phyloP scores from a whole-genome alignment of 306 rosid genomes.

The Rubus parviflorus region DNA sequence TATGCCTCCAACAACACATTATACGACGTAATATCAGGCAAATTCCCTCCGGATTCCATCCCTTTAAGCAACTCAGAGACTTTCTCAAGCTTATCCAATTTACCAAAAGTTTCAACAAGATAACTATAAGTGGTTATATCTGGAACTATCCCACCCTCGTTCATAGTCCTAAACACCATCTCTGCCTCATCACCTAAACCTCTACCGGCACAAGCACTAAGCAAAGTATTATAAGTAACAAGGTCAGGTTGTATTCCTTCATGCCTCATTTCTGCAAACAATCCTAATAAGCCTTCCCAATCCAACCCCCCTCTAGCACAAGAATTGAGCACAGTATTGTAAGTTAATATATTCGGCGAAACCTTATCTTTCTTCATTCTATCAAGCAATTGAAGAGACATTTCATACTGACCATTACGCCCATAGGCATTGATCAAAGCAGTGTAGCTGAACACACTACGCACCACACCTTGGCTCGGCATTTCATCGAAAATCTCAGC shows the following conservation, averaged over 20 bases:
- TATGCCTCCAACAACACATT: conserved; percentile 82
- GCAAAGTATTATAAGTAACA: conserved; percentile 83
- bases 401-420: conserved; percentile 70
- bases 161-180: conserved; percentile 93
- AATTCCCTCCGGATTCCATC: conserved; percentile 85
- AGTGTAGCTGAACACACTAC: conserved; percentile 81
- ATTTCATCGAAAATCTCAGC: conserved; percentile 90
- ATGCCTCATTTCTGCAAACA: conserved; percentile 97
- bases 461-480: conserved; percentile 72
- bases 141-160: conserved; percentile 86
- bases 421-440: conserved; percentile 94
- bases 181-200: conserved; percentile 88
- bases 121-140: conserved; percentile 71
- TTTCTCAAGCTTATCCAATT: conserved; percentile 64
- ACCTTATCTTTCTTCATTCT: conserved; percentile 78
- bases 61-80: conserved; percentile 81
- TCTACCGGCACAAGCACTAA: conserved; percentile 82
- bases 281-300: conserved; percentile 90
- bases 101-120: conserved; percentile 82
- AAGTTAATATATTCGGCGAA: conserved; percentile 75
- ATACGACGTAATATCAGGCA: conserved; percentile 83
- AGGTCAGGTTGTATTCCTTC: conserved; percentile 92
- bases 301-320: conserved; percentile 94
- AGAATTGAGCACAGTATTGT: conserved; percentile 84
- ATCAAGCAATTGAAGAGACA: conserved; percentile 67